These are phyloP conservation scores for Chenopodium formosanum DNA, from an alignment of 148 eudicot genomes.

Conservation along the genomic window DNA sequence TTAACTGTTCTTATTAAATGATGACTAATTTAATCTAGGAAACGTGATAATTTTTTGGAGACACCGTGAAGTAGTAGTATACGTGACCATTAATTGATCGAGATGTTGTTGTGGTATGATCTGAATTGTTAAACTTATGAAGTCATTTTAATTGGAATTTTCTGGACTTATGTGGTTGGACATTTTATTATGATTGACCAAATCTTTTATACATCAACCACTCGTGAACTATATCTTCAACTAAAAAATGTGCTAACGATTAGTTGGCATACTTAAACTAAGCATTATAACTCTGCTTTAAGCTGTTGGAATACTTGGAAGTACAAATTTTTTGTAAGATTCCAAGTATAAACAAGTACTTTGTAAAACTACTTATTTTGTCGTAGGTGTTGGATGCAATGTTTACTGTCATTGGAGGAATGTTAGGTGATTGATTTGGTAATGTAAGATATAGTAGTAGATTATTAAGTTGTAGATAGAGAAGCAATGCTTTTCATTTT, in stretches of 20 bases:
- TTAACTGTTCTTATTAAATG: background rate
- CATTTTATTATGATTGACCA: background rate
- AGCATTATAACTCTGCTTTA: background rate
- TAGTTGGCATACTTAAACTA: background rate
- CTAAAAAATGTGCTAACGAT: background rate
- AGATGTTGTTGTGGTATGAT: background rate
- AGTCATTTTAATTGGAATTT: background rate
- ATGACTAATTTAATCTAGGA: background rate
- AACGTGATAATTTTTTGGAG: too few relatives aligned
- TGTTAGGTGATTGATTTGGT: background rate
- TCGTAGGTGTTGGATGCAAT: slow-evolving; percentile 23
- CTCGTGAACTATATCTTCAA: background rate
- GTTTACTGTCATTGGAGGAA: slow-evolving; percentile 9
- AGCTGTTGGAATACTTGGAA: slow-evolving; percentile 8
- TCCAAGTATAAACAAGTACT: slow-evolving; percentile 7
- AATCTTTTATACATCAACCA: slow-evolving; percentile 16
- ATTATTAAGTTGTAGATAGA: background rate
- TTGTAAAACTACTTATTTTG: slow-evolving; percentile 6
- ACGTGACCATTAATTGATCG: too few relatives aligned
- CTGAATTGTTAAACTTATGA: background rate
- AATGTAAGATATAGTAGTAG: background rate
- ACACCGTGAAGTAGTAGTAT: too few relatives aligned
- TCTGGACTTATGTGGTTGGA: background rate
- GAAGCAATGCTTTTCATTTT: too few relatives aligned
- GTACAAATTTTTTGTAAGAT: background rate